A percentile compares a stretch with the other conserved stretches of the same genome.
These are phyloP conservation scores for Coniochaeta sp. DNA, from an alignment of 2,329 filamentous ascomycete species.

Conservation along the genomic window DNA sequence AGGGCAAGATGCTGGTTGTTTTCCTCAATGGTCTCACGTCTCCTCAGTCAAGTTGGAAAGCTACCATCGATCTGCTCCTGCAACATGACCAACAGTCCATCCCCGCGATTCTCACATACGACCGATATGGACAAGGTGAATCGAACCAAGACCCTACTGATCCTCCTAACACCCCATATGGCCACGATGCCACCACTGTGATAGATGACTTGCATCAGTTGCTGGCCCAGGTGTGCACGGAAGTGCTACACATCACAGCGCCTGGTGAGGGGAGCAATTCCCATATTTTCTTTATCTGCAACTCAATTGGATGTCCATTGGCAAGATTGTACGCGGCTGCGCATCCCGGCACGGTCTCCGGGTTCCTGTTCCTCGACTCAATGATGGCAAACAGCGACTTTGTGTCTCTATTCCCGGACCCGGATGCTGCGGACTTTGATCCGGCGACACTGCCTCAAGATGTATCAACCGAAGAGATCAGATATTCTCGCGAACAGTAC, in stretches of 20 bases:
- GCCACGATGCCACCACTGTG: conserved; percentile 37
- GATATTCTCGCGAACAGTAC: conserved; percentile 25
- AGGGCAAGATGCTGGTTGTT: conserved; percentile 12
- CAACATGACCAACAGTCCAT: neutral
- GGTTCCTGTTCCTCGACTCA: conserved; percentile 45
- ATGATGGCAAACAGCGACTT: conserved; percentile 51
- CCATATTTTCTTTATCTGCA: conserved; percentile 38
- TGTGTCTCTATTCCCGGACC: conserved; percentile 46
- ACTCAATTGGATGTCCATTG: conserved; percentile 45
- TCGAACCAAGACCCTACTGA: conserved; percentile 38
- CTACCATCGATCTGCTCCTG: conserved; percentile 9
- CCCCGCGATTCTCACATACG: conserved; percentile 43
- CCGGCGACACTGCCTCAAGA: conserved; percentile 27
- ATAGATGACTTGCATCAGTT: conserved; percentile 36
- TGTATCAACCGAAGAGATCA: conserved; percentile 24
- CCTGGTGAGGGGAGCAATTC: conserved; percentile 1
- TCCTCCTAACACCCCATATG: conserved; percentile 27
- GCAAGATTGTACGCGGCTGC: conserved; percentile 41
- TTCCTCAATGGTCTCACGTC: conserved; percentile 17
- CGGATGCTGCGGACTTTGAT: conserved; percentile 38
- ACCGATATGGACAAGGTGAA: conserved; percentile 49
- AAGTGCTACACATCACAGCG: conserved; percentile 15
- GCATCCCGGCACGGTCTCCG: conserved; percentile 35
- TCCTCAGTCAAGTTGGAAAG: conserved; percentile 10
- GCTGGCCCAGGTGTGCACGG: conserved; percentile 26